Percentiles rank a stretch among this genome's conserved stretches.
Conservation (phyloP, 2,329 filamentous ascomycete genomes). For the Aureobasidium sp. region DNA sequence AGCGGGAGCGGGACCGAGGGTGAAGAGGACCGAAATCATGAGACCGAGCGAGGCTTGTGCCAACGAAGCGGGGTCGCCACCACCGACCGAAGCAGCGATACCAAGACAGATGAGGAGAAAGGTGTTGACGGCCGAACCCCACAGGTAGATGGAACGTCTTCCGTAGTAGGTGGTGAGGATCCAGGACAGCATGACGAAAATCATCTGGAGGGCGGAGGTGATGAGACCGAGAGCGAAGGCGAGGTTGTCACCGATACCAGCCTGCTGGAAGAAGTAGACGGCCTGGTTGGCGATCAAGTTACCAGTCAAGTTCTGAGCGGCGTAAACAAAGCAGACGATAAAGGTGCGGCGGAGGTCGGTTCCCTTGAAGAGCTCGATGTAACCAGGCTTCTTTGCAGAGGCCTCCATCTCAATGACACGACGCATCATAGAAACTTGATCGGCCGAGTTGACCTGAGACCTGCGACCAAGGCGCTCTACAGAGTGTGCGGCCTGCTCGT, state of each 20-base stretch:
- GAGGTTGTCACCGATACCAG: slow-evolving; percentile 45
- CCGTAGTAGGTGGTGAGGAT: slow-evolving; percentile 55
- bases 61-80: slow-evolving; percentile 31
- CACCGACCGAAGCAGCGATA: slow-evolving; percentile 46
- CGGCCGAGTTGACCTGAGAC: slow-evolving; percentile 42
- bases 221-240: slow-evolving; percentile 56
- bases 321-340: slow-evolving; percentile 49
- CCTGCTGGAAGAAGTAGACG: slow-evolving; percentile 54
- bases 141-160: slow-evolving; percentile 56
- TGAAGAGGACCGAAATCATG: slow-evolving; percentile 58
- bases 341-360: slow-evolving; percentile 46
- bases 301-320: slow-evolving; percentile 52
- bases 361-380: slow-evolving; percentile 46
- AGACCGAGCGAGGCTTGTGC: slow-evolving; percentile 55
- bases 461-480: slow-evolving; percentile 42
- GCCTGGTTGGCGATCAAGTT: slow-evolving; percentile 57
- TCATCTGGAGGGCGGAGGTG: slow-evolving; percentile 52
- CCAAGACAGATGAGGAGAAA: slow-evolving; percentile 49
- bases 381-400: slow-evolving; percentile 41
- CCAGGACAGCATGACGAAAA: slow-evolving; percentile 60
- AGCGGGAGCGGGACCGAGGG: slow-evolving; percentile 51
- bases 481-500: slow-evolving; percentile 37
- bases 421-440: slow-evolving; percentile 51
- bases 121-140: slow-evolving; percentile 47
- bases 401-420: slow-evolving; percentile 49